Evolutionary conservation across 129 eudicot species (phyloP).

Genomic region (Kitagawia praeruptora): DNA sequence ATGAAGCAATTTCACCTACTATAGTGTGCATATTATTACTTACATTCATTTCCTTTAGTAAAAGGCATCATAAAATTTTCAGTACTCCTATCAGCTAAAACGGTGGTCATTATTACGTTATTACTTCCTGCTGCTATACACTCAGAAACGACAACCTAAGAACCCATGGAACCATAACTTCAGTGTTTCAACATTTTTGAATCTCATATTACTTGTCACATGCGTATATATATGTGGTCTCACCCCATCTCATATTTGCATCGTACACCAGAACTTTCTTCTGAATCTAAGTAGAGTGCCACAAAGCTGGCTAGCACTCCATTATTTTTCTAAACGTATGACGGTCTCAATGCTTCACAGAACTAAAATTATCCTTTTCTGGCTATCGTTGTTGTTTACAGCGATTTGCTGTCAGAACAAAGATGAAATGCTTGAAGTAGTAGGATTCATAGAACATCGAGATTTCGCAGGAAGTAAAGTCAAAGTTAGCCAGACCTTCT

Average conservation of each 20-base stretch:
- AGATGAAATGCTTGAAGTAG: slow-evolving; percentile 13
- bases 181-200: not conserved
- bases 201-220: not conserved
- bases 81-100: not conserved
- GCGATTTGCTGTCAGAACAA: slow-evolving; percentile 11
- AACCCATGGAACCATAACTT: not conserved
- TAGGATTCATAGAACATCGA: slow-evolving; percentile 14
- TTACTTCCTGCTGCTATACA: not conserved
- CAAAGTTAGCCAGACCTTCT: slow-evolving; percentile 12
- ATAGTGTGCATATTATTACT: slow-evolving; percentile 1
- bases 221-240: not conserved
- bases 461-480: slow-evolving; percentile 4
- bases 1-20: not conserved
- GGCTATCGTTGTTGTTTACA: slow-evolving; percentile 9
- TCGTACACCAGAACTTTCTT: not conserved
- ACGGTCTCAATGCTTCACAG: not conserved
- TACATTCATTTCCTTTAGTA: not conserved
- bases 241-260: not conserved
- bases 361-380: not conserved
- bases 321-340: not conserved
- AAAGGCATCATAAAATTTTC: not conserved
- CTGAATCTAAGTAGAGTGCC: not conserved
- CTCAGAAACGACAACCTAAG: not conserved
- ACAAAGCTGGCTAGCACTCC: not conserved
- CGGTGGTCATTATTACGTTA: not conserved